Percentiles rank a stretch among this genome's conserved stretches.
Evolutionary conservation across 2,329 filamentous ascomycete species (phyloP).

Genomic region (Aspergillus niger): DNA sequence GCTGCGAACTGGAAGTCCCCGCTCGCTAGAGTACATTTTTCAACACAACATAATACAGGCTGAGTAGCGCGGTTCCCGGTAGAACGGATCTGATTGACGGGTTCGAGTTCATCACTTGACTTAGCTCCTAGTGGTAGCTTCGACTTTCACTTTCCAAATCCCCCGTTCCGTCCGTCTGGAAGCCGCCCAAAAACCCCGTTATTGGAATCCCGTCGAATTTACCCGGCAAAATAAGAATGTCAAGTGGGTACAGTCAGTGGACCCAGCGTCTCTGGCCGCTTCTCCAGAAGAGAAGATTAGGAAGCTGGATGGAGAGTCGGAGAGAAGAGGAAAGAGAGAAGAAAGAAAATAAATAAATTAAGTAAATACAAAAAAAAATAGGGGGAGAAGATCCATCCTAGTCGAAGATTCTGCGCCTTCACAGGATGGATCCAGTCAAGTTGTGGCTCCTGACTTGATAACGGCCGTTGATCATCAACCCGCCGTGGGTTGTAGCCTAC

Average conservation of each 20-base stretch:
- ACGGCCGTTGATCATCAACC: conserved; percentile 18
- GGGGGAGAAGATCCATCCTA: neutral
- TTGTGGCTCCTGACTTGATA: conserved; percentile 7
- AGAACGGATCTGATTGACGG: conserved; percentile 1
- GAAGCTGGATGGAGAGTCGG: neutral
- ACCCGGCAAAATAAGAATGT: neutral
- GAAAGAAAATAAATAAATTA: neutral
- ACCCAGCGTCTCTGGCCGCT: neutral
- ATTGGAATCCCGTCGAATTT: neutral
- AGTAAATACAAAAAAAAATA: neutral
- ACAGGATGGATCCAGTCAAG: neutral
- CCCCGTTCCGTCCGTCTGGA: neutral
- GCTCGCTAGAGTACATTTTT: neutral
- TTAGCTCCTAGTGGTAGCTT: neutral
- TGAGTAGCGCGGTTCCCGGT: neutral
- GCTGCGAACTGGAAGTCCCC: neutral
- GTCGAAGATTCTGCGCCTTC: neutral
- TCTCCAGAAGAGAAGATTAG: conserved; percentile 14
- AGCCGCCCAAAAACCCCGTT: neutral
- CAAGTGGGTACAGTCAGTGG: conserved; percentile 11
- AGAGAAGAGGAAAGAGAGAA: neutral
- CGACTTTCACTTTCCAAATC: neutral
- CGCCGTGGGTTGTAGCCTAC: conserved; percentile 1
- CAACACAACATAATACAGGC: neutral
- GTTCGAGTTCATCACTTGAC: neutral